Evolutionary conservation across 2,329 filamentous ascomycete species (phyloP), one percentile per base, ranked within the genome.

Genomic region (Pyricularia grisea): DNA sequence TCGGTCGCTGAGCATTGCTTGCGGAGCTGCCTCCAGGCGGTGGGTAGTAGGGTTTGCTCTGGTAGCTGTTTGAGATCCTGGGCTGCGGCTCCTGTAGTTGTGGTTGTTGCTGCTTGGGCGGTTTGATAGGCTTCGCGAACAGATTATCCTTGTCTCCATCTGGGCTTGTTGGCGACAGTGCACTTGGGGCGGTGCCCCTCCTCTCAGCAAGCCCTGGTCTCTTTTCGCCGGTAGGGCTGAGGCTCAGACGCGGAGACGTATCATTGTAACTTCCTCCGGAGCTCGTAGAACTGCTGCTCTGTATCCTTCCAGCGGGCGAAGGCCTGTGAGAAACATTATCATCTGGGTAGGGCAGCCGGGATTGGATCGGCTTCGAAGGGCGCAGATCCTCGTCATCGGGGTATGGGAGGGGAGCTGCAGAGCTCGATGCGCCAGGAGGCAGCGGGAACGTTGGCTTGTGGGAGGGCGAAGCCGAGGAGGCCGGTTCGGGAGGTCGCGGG

Each of bases 171-270:
- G 93, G 94, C 69, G 93, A 91, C 67, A 97, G 83, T 66, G 93
- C 91, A 76, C 92, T 94, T 28, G 93, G 92, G 9, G 85, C 89
- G n/a, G 90, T 90, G 28, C 92, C 92, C 75, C 94, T 87, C 73
- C 94, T 85, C 81, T 97, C 93, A 23, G 92, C 93, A 70, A 97
- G 82, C 66, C 87, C 87, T 14, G 84, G 82, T 76, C 85, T 86
- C 77, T 84, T 82, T 74, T 90, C 82, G 73, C 81, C 77, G 31
- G 86, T 36, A 3, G 65, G 81, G 71, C 83, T 83, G 73, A 82
- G 81, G 71, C 85, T 84, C 74, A 90, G 80, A 66, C 88, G 85
- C 72, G 84, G 81, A 12, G 80, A 81, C 2, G 79, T 82, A 70
- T 86, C 83, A 73, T 84, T 84, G 71, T 80, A 84, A 71, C 77